phyloP scores from a whole-genome alignment of 2,329 filamentous ascomycete genomes.

The Colletotrichum sp. region DNA sequence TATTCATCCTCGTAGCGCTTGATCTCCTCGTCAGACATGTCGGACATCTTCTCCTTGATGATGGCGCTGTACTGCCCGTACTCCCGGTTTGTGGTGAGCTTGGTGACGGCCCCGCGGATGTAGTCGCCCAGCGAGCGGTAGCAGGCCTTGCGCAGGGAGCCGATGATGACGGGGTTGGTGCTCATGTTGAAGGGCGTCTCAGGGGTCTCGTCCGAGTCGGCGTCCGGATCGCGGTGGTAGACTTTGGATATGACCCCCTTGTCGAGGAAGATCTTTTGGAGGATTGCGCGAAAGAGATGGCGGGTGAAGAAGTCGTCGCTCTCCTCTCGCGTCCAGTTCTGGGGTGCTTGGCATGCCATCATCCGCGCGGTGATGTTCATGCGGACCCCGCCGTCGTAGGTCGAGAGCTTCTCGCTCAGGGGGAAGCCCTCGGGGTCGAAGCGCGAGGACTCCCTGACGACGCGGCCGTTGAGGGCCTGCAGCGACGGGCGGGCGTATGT shows the following conservation, averaged over 20 bases:
- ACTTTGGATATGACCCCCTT: conserved; percentile 74
- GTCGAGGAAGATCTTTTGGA: conserved; percentile 94
- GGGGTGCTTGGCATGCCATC: conserved; percentile 96
- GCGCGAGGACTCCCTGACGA: conserved; percentile 71
- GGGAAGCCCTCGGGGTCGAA: conserved; percentile 92
- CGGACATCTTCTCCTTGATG: conserved; percentile 69
- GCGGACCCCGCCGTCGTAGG: conserved; percentile 69
- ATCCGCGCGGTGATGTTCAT: conserved; percentile 96
- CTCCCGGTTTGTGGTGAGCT: conserved; percentile 66
- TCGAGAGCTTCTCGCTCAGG: conserved; percentile 77
- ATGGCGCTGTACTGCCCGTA: conserved; percentile 65
- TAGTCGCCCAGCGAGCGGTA: conserved; percentile 80
- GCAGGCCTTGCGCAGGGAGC: conserved; percentile 79
- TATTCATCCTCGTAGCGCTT: conserved; percentile 72
- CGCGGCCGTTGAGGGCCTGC: conserved; percentile 71
- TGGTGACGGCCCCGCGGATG: conserved; percentile 79
- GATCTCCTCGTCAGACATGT: conserved; percentile 78
- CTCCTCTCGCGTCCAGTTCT: conserved; percentile 85
- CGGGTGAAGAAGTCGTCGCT: conserved; percentile 89
- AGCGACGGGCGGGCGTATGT: conserved; percentile 75
- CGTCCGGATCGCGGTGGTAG: conserved; percentile 40
- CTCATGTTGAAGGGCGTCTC: conserved; percentile 57
- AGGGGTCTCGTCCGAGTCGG: conserved; percentile 27
- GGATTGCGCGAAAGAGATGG: conserved; percentile 89
- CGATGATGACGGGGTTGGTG: conserved; percentile 85